Percentiles rank a stretch among this genome's conserved stretches.
Evolutionary conservation across 1,139 yeast species (phyloP).

Genomic region (Debaryomyces subglobosus): DNA sequence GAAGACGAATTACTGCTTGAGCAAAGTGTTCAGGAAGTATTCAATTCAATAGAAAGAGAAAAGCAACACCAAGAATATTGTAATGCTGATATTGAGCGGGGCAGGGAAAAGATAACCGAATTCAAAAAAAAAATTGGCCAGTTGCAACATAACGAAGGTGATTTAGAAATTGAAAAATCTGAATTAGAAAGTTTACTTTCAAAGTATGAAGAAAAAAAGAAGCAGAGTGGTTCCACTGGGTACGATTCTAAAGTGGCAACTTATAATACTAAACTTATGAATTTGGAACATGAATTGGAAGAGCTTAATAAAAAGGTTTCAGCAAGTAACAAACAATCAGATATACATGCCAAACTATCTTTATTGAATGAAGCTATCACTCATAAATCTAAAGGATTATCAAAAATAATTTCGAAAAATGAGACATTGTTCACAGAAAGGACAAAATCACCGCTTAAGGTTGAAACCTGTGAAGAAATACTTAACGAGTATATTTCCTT

Average conservation of each 20-base stretch:
- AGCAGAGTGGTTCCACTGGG: constrained; percentile 28
- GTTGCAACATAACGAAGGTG: constrained; percentile 34
- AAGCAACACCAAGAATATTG: constrained; percentile 44
- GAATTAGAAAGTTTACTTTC: constrained; percentile 38
- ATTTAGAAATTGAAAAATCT: constrained; percentile 29
- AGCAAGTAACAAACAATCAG: constrained; percentile 60
- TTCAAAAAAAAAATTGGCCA: constrained; percentile 46
- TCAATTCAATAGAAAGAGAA: constrained; percentile 41
- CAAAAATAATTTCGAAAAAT: constrained; percentile 13
- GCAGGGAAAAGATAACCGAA: constrained; percentile 32
- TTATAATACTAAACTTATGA: constrained; percentile 40
- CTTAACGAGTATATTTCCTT: constrained; percentile 19
- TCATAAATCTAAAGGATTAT: constrained; percentile 26
- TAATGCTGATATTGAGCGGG: constrained; percentile 34
- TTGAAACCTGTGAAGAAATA: constrained; percentile 23
- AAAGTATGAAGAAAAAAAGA: constrained; percentile 30
- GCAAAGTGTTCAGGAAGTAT: constrained; percentile 18
- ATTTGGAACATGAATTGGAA: constrained; percentile 59
- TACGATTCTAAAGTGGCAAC: constrained; percentile 40
- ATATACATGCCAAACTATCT: constrained; percentile 53
- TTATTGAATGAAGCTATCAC: constrained; percentile 42
- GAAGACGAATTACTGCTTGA: constrained; percentile 9
- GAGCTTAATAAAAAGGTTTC: constrained; percentile 53
- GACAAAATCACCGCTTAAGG: constrained; percentile 25
- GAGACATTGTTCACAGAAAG: constrained; percentile 17